Conservation (phyloP, 441 rosid species). For the Aquilaria agallochum region DNA sequence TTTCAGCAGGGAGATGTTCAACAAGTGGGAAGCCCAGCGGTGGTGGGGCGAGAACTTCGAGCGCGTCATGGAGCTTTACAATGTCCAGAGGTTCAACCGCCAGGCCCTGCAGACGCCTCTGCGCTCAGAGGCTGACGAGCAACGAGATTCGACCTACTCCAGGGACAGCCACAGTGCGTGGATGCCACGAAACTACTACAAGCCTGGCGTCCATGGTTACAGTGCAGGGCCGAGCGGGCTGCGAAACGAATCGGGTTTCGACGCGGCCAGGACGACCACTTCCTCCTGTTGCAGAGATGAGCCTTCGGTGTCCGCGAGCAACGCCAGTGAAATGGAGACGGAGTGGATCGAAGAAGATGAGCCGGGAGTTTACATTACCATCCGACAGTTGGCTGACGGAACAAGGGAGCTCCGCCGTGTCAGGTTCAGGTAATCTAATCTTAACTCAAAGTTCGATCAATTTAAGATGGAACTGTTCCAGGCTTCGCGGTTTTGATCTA, state of each 20-base stretch:
- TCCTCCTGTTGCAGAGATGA: slow-evolving; percentile 92
- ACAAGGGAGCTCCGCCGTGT: slow-evolving; percentile 96
- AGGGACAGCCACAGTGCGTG: slow-evolving; percentile 79
- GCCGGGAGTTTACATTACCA: slow-evolving; percentile 94
- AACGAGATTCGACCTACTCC: slow-evolving; percentile 80
- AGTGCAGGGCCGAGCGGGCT: slow-evolving; percentile 50
- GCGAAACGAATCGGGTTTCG: slow-evolving; percentile 45
- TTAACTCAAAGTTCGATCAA: background rate
- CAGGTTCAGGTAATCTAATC: slow-evolving; percentile 75
- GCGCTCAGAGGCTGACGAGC: slow-evolving; percentile 92
- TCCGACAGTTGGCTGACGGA: slow-evolving; percentile 87
- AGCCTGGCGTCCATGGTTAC: slow-evolving; percentile 38
- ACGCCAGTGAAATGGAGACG: slow-evolving; percentile 86
- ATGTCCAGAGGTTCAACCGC: slow-evolving; percentile 94
- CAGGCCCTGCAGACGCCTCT: slow-evolving; percentile 93
- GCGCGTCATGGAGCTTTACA: slow-evolving; percentile 94
- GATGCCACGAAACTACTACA: slow-evolving; percentile 81
- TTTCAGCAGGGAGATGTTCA: slow-evolving; percentile 97
- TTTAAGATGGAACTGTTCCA: background rate
- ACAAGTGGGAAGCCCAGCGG: slow-evolving; percentile 97
- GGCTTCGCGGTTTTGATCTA: background rate
- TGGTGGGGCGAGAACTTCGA: slow-evolving; percentile 99
- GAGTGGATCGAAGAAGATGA: slow-evolving; percentile 97
- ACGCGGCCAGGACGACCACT: slow-evolving; percentile 74
- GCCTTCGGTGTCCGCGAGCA: slow-evolving; percentile 78